phyloP scores from a whole-genome alignment of 2,329 filamentous ascomycete species.

The Fusarium sp. region DNA sequence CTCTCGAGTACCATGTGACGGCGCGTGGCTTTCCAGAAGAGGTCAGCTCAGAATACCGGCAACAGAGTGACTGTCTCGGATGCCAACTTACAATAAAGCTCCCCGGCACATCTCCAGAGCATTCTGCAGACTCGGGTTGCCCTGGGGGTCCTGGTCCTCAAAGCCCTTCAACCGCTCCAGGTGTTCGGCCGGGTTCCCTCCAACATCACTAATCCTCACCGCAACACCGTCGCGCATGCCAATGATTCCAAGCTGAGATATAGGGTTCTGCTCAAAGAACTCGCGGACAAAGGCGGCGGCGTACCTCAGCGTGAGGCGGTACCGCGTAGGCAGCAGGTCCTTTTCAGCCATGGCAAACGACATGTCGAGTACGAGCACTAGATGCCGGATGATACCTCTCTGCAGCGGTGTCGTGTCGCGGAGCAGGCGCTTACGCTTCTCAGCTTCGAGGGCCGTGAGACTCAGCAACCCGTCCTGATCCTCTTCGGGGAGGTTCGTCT shows the following conservation, averaged over 20 bases:
- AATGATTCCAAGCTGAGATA: constrained; percentile 90
- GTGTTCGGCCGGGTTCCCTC: constrained; percentile 89
- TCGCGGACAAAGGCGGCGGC: constrained; percentile 88
- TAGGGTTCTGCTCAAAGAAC: constrained; percentile 98
- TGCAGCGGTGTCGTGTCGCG: constrained; percentile 96
- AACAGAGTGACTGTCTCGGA: background rate
- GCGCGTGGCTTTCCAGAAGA: constrained; percentile 70
- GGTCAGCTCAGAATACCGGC: constrained; percentile 4
- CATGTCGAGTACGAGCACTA: constrained; percentile 90
- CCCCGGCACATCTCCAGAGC: constrained; percentile 94
- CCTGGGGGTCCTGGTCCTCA: constrained; percentile 71
- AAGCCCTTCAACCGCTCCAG: constrained; percentile 76
- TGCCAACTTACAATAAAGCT: constrained; percentile 71
- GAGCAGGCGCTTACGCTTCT: constrained; percentile 80
- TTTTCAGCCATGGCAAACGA: constrained; percentile 95
- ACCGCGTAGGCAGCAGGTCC: constrained; percentile 87
- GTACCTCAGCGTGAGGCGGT: constrained; percentile 81
- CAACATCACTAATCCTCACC: constrained; percentile 84
- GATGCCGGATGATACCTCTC: constrained; percentile 95
- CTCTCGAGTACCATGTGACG: constrained; percentile 91
- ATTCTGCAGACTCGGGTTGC: constrained; percentile 86
- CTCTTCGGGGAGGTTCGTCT: constrained; percentile 72
- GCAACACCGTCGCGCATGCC: constrained; percentile 94
- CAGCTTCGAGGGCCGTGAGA: constrained; percentile 79
- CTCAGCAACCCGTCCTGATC: constrained; percentile 80